Base-by-base conservation (phyloP, 1,284 basidiomycete species). In the Pterulicium gracile region DNA sequence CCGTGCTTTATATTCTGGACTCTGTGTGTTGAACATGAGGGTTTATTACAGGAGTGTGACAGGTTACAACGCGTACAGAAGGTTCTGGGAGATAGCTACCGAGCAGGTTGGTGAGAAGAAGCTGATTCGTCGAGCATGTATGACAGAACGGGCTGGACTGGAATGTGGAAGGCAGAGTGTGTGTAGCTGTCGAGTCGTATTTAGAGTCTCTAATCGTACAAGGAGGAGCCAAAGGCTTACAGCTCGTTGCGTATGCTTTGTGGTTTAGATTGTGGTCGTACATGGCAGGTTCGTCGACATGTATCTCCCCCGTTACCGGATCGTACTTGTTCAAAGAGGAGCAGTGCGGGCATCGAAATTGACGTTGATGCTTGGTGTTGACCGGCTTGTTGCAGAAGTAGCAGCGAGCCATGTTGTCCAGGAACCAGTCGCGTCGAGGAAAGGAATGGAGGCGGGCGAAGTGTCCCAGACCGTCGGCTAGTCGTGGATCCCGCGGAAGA, bases 71-170 rank as follows among this genome's bases (percentile, higher is more conserved):
- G 15, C 7, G n/a, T 17, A 39, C 36, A 17, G 36, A 39, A 39
- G 36, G 36, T 15, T 39, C 36, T 15, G 36, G 36, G 7, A 39
- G 36, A 17, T 39, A 39, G 19, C 19, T 39, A 17, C n/a, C 36
- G 36, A 39, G 36, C 7, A 39, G 36, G 15, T 39, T 39, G 7
- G 36, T 39, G 36, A 39, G 36, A 15, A 39, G 36, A 13, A 39
- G n/a, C 36, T 39, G 36, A 39, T 39, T 39, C 5, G 36, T 39
- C 4, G 36, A 39, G 15, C 36, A 39, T 39, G 36, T 39, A 17
- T 39, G 36, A 39, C 36, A 39, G 15, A 39, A 39, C 19, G 36
- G 36, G 15, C 36, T 39, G 36, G 36, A 39, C 19, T 39, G 36
- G 36, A 39, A 39, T 5, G 36, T 39, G 4, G 36, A 39, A 17